A percentile compares a stretch with the other conserved stretches of the same genome.
Conservation (phyloP, 1,284 basidiomycete genomes). For the Papiliotrema terrestris region DNA sequence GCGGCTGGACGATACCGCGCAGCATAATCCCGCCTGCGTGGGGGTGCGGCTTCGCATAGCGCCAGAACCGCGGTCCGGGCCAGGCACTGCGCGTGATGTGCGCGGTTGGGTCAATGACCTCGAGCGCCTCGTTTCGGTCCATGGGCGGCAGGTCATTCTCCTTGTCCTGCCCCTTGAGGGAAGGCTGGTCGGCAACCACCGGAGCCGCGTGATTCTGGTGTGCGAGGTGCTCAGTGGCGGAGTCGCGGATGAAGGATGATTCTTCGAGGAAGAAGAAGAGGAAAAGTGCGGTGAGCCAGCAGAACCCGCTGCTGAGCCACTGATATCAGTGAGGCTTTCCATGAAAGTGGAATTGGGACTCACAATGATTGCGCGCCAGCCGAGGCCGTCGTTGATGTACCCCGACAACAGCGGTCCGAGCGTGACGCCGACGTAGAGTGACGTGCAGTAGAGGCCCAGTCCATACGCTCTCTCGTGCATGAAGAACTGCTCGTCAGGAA, state of each 20-base stretch:
- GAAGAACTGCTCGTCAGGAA: slow-evolving; percentile 18
- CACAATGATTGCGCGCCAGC: slow-evolving; percentile 21
- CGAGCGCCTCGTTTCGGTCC: not conserved
- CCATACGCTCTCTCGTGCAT: slow-evolving; percentile 26
- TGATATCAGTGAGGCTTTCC: not conserved
- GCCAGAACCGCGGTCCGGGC: slow-evolving; percentile 17
- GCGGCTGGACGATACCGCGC: slow-evolving; percentile 15
- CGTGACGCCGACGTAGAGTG: slow-evolving; percentile 20
- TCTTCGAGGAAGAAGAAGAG: slow-evolving; percentile 30
- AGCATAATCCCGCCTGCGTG: slow-evolving; percentile 12
- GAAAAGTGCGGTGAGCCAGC: slow-evolving; percentile 17
- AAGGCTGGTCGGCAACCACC: not conserved
- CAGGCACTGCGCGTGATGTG: not conserved
- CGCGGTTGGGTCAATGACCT: not conserved
- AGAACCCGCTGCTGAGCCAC: slow-evolving; percentile 20
- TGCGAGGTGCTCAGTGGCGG: not conserved
- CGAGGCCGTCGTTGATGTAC: slow-evolving; percentile 25
- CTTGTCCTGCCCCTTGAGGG: not conserved
- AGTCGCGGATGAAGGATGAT: slow-evolving; percentile 20
- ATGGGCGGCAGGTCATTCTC: not conserved
- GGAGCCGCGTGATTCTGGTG: not conserved
- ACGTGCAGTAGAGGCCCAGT: slow-evolving; percentile 22
- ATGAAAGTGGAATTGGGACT: slow-evolving; percentile 1
- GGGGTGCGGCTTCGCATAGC: not conserved
- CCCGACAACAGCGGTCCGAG: slow-evolving; percentile 23